Base-by-base conservation (phyloP, 2,329 filamentous ascomycete genomes). In the Claviceps sp. region DNA sequence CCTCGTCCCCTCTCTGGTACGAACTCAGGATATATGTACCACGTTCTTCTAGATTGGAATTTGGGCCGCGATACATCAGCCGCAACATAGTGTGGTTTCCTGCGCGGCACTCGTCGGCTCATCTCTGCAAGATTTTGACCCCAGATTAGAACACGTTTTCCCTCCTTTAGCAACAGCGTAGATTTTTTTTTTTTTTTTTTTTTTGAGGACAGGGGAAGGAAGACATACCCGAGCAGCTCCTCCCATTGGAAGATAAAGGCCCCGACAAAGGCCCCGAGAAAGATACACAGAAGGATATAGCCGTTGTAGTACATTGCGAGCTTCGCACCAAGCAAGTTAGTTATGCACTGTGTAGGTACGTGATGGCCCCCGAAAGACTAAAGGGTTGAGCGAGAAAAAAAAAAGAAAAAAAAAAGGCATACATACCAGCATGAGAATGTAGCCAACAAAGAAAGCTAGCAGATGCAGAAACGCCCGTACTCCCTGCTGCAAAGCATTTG, bases 211-310 rank as follows among this genome's bases (percentile, higher is more conserved):
- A 5, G 34, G n/a, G n/a, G n/a, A n/a, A 11, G 5, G 14, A 8
- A 7, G 14, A 59, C 63, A 52, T 58, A 67, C 63, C 57, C 55
- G 7, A 61, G 55, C 16, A 79, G 59, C 0, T 64, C 68, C 62
- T 86, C 83, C 84, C 85, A 90, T 34, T 81, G 78, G 63, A 88
- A 91, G 53, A 86, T 61, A 56, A 89, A 87, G 13, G 77, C 74
- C 16, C 87, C 88, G 5, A 90, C 52, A 56, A 80, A 88, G 0
- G 84, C 80, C 1, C 88, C 88, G 51, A 91, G 77, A 55, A 91
- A 79, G 64, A 93, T 88, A 58, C 81, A 87, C 53, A 91, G 83
- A 64, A 93, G 86, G 56, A 93, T 76, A 66, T 88, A 93, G 9
- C 82, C 79, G 58, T 80, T 80, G 67, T 76, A 81, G 63, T 80